Evolutionary conservation across 345 rosid genomes (phyloP).

Genomic region (sweet orange (Citrus sinensis)): DNA sequence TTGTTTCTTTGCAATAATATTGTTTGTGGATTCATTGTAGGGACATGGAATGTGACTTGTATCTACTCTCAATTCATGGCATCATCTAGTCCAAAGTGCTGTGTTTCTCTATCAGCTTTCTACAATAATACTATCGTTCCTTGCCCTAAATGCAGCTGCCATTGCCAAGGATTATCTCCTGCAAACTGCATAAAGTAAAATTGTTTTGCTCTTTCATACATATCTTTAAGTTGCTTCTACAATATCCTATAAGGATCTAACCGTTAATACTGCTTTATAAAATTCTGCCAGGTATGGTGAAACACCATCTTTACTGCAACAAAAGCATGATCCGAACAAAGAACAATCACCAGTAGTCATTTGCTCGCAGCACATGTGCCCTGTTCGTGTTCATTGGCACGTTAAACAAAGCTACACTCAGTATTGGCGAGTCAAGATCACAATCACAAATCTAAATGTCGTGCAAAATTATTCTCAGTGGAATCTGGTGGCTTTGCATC

Average conservation of each 20-base stretch:
- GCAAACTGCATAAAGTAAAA: constrained; percentile 53
- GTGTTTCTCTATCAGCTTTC: constrained; percentile 83
- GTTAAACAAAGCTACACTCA: constrained; percentile 72
- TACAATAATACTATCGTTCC: constrained; percentile 59
- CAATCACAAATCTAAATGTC: constrained; percentile 54
- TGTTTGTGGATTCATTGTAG: constrained; percentile 25
- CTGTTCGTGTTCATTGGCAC: constrained; percentile 79
- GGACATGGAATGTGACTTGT: constrained; percentile 72
- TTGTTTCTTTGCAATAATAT: too few species aligned
- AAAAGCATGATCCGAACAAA: constrained; percentile 37
- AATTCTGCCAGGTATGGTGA: constrained; percentile 38
- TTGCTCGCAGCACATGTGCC: constrained; percentile 79
- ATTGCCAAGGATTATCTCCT: constrained; percentile 47
- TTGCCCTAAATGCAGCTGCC: constrained; percentile 73
- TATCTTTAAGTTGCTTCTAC: too few species aligned
- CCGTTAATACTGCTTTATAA: not conserved
- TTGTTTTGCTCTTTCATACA: not conserved
- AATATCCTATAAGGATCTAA: too few species aligned
- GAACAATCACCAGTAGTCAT: constrained; percentile 42
- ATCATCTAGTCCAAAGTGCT: constrained; percentile 68
- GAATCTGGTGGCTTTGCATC: constrained; percentile 82
- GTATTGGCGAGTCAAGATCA: constrained; percentile 79
- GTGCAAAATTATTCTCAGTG: constrained; percentile 68
- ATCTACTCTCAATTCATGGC: constrained; percentile 61
- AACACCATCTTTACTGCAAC: constrained; percentile 32